A percentile compares a stretch with the other conserved stretches of the same genome.
phyloP scores from a whole-genome alignment of 345 rosid species.

The Populus euphratica region DNA sequence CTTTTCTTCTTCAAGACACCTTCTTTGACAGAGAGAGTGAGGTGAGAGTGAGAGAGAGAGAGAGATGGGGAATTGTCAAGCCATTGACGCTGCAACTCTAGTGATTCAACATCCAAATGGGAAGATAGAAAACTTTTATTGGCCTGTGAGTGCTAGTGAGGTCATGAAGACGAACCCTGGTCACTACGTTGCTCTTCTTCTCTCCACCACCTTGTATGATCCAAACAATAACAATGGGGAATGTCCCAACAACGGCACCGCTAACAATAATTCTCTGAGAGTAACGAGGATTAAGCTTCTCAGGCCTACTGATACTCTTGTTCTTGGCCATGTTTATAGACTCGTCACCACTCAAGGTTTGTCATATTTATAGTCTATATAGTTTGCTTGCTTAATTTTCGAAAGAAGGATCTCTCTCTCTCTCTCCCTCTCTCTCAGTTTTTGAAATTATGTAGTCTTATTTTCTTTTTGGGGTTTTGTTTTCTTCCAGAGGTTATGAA shows the following conservation, averaged over 20 bases:
- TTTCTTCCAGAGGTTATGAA: conserved; percentile 68
- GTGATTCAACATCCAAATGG: conserved; percentile 80
- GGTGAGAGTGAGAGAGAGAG: not conserved
- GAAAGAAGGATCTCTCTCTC: not conserved
- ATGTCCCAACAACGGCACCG: not conserved
- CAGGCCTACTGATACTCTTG: conserved; percentile 72
- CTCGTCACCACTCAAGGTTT: conserved; percentile 77
- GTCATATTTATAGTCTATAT: not conserved
- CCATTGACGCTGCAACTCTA: conserved; percentile 70
- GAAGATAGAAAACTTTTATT: conserved; percentile 56
- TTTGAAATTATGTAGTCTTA: conserved; percentile 1
- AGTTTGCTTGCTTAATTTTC: not conserved
- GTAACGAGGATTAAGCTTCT: conserved; percentile 91
- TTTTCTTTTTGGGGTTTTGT: not conserved
- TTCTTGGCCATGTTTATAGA: conserved; percentile 75
- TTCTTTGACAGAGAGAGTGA: not conserved
- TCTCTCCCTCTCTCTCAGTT: not conserved
- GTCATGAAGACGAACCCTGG: conserved; percentile 86
- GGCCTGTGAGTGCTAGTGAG: conserved; percentile 61
- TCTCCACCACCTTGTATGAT: conserved; percentile 55
- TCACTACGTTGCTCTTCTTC: conserved; percentile 85
- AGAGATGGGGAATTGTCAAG: conserved; percentile 91
- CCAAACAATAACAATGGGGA: conserved; percentile 23
- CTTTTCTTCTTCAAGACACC: not conserved
- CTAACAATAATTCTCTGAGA: conserved; percentile 40